phyloP scores from a whole-genome alignment of 805 yeast species.

The Candida silvatica region DNA sequence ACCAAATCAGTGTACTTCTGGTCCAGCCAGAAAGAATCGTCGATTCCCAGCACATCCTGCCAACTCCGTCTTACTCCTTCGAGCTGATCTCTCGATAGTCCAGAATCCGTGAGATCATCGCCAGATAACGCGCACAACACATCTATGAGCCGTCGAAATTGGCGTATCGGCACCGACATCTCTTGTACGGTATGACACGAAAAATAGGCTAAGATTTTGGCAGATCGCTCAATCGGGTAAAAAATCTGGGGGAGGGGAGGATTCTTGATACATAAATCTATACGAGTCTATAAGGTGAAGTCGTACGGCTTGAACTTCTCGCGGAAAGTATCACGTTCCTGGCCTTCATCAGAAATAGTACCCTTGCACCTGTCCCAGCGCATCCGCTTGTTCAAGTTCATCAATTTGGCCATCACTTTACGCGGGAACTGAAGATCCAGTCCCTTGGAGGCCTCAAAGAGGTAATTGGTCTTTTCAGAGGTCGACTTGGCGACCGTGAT shows the following conservation, averaged over 20 bases:
- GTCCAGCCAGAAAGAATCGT: too few relatives aligned
- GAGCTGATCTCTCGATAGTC: too few relatives aligned
- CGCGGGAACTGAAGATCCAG: slow-evolving; percentile 82
- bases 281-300: too few relatives aligned
- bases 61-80: slow-evolving; percentile 6
- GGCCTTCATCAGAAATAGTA: slow-evolving; percentile 47
- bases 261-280: too few relatives aligned
- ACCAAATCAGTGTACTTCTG: too few relatives aligned
- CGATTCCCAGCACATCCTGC: slow-evolving; percentile 19
- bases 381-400: slow-evolving; percentile 51
- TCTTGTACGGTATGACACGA: too few relatives aligned
- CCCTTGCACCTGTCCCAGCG: slow-evolving; percentile 79
- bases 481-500: slow-evolving; percentile 23
- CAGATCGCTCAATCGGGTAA: neutral
- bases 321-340: slow-evolving; percentile 59
- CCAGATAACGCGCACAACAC: neutral
- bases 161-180: too few relatives aligned
- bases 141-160: slow-evolving; percentile 1
- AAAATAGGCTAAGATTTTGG: too few relatives aligned
- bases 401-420: slow-evolving; percentile 58
- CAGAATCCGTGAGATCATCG: too few relatives aligned
- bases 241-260: too few relatives aligned
- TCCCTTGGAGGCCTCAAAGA: slow-evolving; percentile 18
- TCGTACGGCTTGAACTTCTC: slow-evolving; percentile 44
- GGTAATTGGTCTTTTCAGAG: slow-evolving; percentile 12